These are phyloP conservation scores for Globisporangium rhizosaccharum DNA, from an alignment of 352 stramenopile genomes.

Conservation along the genomic window DNA sequence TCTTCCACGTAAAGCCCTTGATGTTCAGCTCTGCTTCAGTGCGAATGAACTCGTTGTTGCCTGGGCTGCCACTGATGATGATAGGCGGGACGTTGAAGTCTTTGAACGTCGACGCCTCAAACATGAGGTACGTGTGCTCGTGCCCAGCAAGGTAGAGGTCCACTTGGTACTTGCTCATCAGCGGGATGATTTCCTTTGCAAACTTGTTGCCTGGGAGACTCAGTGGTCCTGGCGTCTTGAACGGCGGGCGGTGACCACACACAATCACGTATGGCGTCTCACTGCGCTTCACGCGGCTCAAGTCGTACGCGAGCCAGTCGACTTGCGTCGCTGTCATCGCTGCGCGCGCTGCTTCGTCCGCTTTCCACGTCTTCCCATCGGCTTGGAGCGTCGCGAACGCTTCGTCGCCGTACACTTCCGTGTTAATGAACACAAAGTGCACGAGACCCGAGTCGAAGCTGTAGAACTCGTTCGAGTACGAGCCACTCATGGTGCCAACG, in stretches of 20 bases:
- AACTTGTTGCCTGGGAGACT: constrained; percentile 44
- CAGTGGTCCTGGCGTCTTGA: constrained; percentile 54
- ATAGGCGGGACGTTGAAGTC: constrained; percentile 54
- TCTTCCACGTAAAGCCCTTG: constrained; percentile 51
- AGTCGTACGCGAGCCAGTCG: constrained; percentile 64
- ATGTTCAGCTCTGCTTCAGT: constrained; percentile 39
- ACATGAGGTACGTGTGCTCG: constrained; percentile 68
- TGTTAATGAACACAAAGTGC: constrained; percentile 79
- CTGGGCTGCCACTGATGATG: constrained; percentile 64
- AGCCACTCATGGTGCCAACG: constrained; percentile 50
- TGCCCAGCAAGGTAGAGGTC: constrained; percentile 68
- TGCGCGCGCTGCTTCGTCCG: constrained; percentile 35
- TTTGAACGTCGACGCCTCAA: constrained; percentile 45
- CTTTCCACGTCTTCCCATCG: constrained; percentile 46
- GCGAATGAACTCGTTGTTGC: constrained; percentile 78
- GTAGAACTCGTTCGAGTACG: constrained; percentile 69
- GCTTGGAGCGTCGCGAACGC: constrained; percentile 35
- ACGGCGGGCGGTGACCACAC: constrained; percentile 64
- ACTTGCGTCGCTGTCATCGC: constrained; percentile 27
- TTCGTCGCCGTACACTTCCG: constrained; percentile 70
- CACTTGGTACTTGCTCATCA: constrained; percentile 70
- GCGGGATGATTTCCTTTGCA: constrained; percentile 52
- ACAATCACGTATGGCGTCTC: constrained; percentile 67
- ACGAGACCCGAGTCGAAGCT: constrained; percentile 59
- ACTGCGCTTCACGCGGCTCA: constrained; percentile 53